phyloP scores from a whole-genome alignment of 495 filamentous ascomycete species.

The Aspergillus egyptiacus region DNA sequence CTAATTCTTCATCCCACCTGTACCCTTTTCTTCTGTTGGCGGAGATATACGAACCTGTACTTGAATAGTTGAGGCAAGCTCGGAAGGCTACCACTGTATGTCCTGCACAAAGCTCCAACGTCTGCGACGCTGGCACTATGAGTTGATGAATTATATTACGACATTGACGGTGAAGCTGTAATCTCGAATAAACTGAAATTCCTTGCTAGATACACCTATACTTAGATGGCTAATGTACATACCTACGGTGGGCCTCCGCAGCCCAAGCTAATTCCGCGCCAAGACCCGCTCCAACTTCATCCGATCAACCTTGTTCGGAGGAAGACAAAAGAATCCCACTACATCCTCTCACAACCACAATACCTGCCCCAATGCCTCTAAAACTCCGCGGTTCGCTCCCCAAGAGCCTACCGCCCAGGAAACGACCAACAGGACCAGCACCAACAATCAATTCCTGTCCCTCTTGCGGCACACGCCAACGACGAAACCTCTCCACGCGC shows the following conservation, averaged over 20 bases:
- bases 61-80: conserved; percentile 15
- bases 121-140: conserved; percentile 27
- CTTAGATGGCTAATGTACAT: too few species aligned
- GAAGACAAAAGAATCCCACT: conserved; percentile 1
- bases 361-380: conserved; percentile 31
- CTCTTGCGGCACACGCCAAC: conserved; percentile 22
- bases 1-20: neutral
- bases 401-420: conserved; percentile 30
- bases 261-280: conserved; percentile 1
- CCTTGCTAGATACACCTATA: too few species aligned
- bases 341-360: conserved; percentile 9
- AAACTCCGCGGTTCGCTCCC: conserved; percentile 37
- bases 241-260: neutral
- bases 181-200: too few species aligned
- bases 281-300: conserved; percentile 18
- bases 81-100: conserved; percentile 17
- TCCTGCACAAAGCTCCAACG: conserved; percentile 21
- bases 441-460: conserved; percentile 32
- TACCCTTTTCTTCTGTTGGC: conserved; percentile 10
- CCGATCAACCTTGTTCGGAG: neutral
- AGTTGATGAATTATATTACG: conserved; percentile 30
- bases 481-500: conserved; percentile 1
- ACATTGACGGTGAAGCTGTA: too few species aligned
- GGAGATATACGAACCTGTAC: conserved; percentile 17
- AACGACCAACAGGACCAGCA: conserved; percentile 17